Evolutionary conservation across 164 flowering plant species (phyloP).

Genomic region (Warburgia ugandensis): DNA sequence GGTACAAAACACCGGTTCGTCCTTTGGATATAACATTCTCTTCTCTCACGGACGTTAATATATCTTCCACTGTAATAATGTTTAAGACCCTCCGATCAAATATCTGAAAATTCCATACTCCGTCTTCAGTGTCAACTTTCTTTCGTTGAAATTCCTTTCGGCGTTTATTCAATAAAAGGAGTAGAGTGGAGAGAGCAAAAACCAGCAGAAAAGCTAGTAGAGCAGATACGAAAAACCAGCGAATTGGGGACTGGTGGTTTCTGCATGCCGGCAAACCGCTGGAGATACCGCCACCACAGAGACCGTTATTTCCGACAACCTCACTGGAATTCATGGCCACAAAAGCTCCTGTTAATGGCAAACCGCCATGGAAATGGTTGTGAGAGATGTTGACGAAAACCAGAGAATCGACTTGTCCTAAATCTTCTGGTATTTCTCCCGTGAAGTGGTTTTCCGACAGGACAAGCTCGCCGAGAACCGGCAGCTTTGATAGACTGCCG

Average conservation of each 20-base stretch:
- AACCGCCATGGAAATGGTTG: slow-evolving; percentile 51
- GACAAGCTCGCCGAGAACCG: slow-evolving; percentile 64
- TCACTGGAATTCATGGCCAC: slow-evolving; percentile 57
- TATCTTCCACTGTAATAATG: slow-evolving; percentile 34
- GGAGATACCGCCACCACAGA: slow-evolving; percentile 42
- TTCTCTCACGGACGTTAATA: slow-evolving; percentile 26
- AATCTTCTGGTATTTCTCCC: slow-evolving; percentile 49
- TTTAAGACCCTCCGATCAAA: slow-evolving; percentile 34
- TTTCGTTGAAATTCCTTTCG: slow-evolving; percentile 18
- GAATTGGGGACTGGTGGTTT: slow-evolving; percentile 12
- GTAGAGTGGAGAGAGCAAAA: slow-evolving; percentile 5
- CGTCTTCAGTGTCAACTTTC: slow-evolving; percentile 40
- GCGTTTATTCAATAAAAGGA: slow-evolving; percentile 15
- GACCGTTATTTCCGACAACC: slow-evolving; percentile 49
- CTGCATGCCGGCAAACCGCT: slow-evolving; percentile 63
- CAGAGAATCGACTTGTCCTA: slow-evolving; percentile 53
- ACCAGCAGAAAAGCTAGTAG: slow-evolving; percentile 21
- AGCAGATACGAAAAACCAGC: slow-evolving; percentile 34
- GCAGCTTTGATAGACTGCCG: slow-evolving; percentile 33
- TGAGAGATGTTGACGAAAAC: slow-evolving; percentile 64
- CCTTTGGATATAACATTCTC: slow-evolving; percentile 35
- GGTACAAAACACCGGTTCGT: slow-evolving; percentile 23
- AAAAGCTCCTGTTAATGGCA: slow-evolving; percentile 68
- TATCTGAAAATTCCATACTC: slow-evolving; percentile 49
- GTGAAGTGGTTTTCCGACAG: slow-evolving; percentile 54